Base-by-base conservation (phyloP, 805 yeast species). In the Danielozyma ontarioensis region DNA sequence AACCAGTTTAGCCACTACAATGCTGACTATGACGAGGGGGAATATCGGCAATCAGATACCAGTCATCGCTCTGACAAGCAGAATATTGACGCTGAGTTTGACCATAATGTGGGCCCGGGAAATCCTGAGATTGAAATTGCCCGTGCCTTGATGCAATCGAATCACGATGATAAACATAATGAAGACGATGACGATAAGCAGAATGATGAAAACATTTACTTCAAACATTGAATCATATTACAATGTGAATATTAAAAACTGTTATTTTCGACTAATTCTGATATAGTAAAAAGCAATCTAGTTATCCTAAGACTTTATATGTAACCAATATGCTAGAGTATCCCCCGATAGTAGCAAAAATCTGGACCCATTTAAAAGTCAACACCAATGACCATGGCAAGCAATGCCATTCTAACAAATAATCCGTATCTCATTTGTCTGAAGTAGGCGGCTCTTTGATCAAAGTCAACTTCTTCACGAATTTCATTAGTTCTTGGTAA, bases 401-500 rank as follows among this genome's bases (percentile, higher is more conserved):
- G 75, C 50, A 93, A 71, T 8, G 99, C 98, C 99, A 93, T 93
- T 75, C 99, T 88, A 29, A 94, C 96, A 57, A 82, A 93, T 60
- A 93, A 73, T 41, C 99, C 99, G 59, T 93, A 90, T 64, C 95
- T 83, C 98, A 93, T 93, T 73, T 93, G 97, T 78, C 99, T 84
- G 76, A 93, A 93, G 72, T 93, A 93, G 39, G 98, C 97, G 45
- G 98, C 97, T 64, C 99, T 84, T 64, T 90, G 97, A 66, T 93
- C 99, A 57, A 90, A 93, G 62, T 93, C 99, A 53, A 93, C 97
- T 70, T 93, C 98, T 68, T 89, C 97, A 55, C 84, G 84, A 50
- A 93, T 90, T 69, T 93, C 99, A 53, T 79, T 83, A 45, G 87
- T 89, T 65, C 99, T 84, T 59, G 99, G 99, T 52, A 93, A 77